A percentile compares a stretch with the other conserved stretches of the same genome.
Evolutionary conservation across 805 yeast genomes (phyloP).

Genomic region (Wickerhamomyces queroliae): DNA sequence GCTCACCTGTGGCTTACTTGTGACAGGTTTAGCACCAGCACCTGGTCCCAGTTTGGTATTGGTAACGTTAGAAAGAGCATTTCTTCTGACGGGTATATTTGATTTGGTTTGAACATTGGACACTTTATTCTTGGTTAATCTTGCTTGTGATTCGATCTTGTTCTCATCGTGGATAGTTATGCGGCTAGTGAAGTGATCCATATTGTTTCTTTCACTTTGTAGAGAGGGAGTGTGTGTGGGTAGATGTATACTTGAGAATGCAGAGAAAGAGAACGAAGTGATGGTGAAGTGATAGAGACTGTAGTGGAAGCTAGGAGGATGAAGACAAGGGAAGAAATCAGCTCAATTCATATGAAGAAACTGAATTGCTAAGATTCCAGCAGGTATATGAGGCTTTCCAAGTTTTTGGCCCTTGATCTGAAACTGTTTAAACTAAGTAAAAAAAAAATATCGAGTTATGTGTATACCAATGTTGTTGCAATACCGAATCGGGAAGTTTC

Average conservation of each 20-base stretch:
- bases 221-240: too few species aligned
- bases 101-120: constrained; percentile 9
- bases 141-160: constrained; percentile 5
- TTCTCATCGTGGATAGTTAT: constrained; percentile 17
- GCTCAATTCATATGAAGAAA: too few species aligned
- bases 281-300: neutral
- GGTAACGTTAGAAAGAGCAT: constrained; percentile 22
- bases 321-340: neutral
- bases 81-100: constrained; percentile 23
- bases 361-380: too few species aligned
- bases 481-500: neutral
- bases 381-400: too few species aligned
- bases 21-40: neutral
- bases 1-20: neutral
- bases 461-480: neutral
- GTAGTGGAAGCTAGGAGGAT: neutral
- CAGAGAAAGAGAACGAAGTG: neutral
- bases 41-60: constrained; percentile 21
- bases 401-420: too few species aligned
- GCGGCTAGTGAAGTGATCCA: constrained; percentile 10
- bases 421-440: neutral
- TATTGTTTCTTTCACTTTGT: neutral
- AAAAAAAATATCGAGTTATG: neutral
- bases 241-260: neutral
- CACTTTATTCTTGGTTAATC: constrained; percentile 2